These are phyloP conservation scores for Microdochium nivale DNA, from an alignment of 2,329 filamentous ascomycete species.

Conservation along the genomic window DNA sequence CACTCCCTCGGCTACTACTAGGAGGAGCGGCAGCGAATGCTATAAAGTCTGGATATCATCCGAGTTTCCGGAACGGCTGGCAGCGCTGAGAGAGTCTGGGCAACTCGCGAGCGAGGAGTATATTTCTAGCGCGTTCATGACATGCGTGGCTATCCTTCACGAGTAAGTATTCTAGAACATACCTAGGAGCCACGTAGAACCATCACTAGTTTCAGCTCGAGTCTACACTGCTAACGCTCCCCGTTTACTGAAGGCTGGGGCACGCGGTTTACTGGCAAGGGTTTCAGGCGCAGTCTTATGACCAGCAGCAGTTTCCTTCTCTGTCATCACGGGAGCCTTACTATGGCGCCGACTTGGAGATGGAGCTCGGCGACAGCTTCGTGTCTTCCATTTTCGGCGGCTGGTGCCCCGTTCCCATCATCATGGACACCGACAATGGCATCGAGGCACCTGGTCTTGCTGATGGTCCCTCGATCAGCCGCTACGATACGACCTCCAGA, in stretches of 20 bases:
- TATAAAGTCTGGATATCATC: constrained; percentile 19
- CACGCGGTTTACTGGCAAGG: constrained; percentile 24
- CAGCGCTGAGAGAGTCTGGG: constrained; percentile 13
- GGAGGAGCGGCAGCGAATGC: neutral
- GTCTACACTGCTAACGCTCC: no score
- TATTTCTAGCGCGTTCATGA: constrained; percentile 23
- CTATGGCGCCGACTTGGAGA: constrained; percentile 24
- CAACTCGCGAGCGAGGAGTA: constrained; percentile 19
- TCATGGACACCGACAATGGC: neutral
- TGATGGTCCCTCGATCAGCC: neutral
- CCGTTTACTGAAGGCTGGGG: no score
- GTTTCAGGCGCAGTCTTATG: constrained; percentile 13
- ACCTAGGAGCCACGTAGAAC: no score
- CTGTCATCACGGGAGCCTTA: constrained; percentile 15
- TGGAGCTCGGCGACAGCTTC: constrained; percentile 26
- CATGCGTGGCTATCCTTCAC: constrained; percentile 21
- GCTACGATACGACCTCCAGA: neutral
- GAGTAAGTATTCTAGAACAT: no score
- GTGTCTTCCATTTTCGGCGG: constrained; percentile 23
- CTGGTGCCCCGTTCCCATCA: constrained; percentile 20
- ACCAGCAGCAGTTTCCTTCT: constrained; percentile 4
- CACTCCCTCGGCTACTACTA: neutral
- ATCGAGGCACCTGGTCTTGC: no score
- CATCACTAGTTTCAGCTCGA: no score
- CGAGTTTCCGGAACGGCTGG: constrained; percentile 18